A percentile compares a stretch with the other conserved stretches of the same genome.
phyloP scores from a whole-genome alignment of 257 asterid species.

The Mentha longifolia region DNA sequence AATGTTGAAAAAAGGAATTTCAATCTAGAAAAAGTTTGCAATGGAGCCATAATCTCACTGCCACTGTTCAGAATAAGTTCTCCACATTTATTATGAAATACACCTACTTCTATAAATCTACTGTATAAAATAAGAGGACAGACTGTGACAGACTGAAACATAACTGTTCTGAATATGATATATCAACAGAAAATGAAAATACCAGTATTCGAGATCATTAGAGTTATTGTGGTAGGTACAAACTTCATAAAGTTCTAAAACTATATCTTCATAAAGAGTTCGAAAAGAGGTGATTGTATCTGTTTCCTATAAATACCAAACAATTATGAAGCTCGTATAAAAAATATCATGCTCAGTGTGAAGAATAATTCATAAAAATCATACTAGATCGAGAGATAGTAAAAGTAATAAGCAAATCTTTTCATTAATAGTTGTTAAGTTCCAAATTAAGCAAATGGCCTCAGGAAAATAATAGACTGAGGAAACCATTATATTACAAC shows the following conservation, averaged over 20 bases:
- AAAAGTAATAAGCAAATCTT: background rate
- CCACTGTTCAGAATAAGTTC: slow-evolving; percentile 14
- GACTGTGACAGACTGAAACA: background rate
- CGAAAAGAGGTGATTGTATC: background rate
- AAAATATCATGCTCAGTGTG: background rate
- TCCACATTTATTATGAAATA: background rate
- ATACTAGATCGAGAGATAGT: background rate
- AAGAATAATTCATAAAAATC: slow-evolving; percentile 8
- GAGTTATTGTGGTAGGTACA: background rate
- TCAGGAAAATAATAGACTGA: background rate
- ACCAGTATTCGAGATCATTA: slow-evolving; percentile 2
- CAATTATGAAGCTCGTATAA: background rate
- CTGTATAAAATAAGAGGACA: background rate
- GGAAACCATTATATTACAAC: background rate
- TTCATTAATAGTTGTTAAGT: background rate
- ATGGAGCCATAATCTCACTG: background rate
- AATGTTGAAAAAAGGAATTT: background rate
- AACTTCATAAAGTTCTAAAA: slow-evolving; percentile 3
- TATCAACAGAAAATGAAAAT: background rate
- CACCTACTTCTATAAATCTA: slow-evolving; percentile 8
- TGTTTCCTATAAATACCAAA: background rate
- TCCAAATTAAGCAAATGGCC: background rate
- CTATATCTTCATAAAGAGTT: background rate
- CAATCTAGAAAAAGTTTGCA: background rate
- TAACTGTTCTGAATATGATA: background rate